These are phyloP conservation scores for Diaporthe velutina DNA, from an alignment of 2,329 filamentous ascomycete species.

Conservation along the genomic window DNA sequence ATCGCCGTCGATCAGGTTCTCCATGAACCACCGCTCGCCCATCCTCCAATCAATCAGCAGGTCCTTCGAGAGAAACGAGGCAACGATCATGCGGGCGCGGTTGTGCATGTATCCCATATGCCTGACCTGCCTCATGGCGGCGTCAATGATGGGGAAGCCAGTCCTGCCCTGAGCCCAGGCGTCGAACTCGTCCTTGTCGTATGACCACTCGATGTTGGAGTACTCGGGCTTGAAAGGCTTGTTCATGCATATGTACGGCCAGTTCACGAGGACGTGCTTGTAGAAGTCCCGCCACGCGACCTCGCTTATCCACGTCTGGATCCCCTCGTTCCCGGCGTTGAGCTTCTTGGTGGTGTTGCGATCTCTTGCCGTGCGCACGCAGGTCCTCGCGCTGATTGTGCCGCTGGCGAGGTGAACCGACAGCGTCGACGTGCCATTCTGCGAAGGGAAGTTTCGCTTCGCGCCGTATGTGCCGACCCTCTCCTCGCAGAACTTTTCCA, in stretches of 20 bases:
- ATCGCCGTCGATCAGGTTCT: conserved; percentile 82
- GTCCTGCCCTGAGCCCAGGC: conserved; percentile 83
- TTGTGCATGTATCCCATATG: conserved; percentile 85
- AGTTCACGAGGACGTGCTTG: conserved; percentile 85
- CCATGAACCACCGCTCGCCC: conserved; percentile 87
- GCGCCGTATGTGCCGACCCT: conserved; percentile 73
- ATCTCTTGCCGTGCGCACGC: conserved; percentile 70
- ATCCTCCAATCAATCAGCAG: conserved; percentile 86
- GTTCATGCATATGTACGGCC: conserved; percentile 84
- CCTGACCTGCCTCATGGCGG: conserved; percentile 84
- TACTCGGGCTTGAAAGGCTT: conserved; percentile 84
- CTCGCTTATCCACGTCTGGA: conserved; percentile 83
- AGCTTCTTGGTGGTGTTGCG: conserved; percentile 75
- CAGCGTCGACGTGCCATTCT: conserved; percentile 74
- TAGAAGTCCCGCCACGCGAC: conserved; percentile 92
- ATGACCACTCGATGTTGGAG: conserved; percentile 86
- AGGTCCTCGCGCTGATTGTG: conserved; percentile 75
- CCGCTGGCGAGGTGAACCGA: conserved; percentile 79
- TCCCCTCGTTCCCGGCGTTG: conserved; percentile 74
- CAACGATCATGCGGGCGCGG: conserved; percentile 85
- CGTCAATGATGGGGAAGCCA: conserved; percentile 87
- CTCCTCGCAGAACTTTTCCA: conserved; percentile 77
- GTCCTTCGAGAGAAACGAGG: conserved; percentile 85
- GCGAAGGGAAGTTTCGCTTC: conserved; percentile 74
- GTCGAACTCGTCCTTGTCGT: conserved; percentile 75